Evolutionary conservation across 2,329 filamentous ascomycete genomes (phyloP), one percentile per base, ranked within the genome.

Genomic region (Colletotrichum lindemuthianum): DNA sequence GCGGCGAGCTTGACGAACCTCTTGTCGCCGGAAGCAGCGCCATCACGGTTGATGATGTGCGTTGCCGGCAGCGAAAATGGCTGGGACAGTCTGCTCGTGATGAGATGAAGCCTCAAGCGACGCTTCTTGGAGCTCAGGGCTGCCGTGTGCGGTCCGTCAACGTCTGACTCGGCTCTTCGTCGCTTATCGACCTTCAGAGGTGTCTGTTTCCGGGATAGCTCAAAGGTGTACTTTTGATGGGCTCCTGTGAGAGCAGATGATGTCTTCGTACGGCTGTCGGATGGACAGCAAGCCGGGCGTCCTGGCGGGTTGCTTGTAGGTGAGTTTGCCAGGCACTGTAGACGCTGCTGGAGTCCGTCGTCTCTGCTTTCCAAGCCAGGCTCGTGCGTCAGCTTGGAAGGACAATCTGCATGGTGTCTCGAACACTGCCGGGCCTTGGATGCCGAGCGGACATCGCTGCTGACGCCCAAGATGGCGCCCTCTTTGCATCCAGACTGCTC

Each of bases 21-120:
- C 69, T 79, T 82, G 67, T 84, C 80, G 5, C 81, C 79, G 2
- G 74, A 69, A 1, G 78, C 74, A 10, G 75, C 71, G 11, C 79
- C 81, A 60, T 87, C 88, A 33, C 88, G 84, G 73, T 89, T 86
- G 56, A 89, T 81, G 60, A 92, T 90, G 70, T 92, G 89, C 47
- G 89, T 88, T 3, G 90, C 88, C 0, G 90, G 90, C 34, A 86
- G 81, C 0, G 89, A 91, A 74, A 87, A 92, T 1, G 90, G 89
- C 51, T 82, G 84, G 9, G 89, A 92, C 1, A 92, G 85, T 8
- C 89, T 84, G 16, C 89, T 92, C 2, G 90, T 92, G 71, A 92
- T 86, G 47, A 92, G 81, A 16, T 84, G 76, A 2, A 86, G 78
- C 1, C 88, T 83, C 4, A 92, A 77, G 4, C 90, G 83, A 32